A percentile compares a stretch with the other conserved stretches of the same genome.
Conservation (phyloP, 768 basidiomycete genomes). For the Mycena latifolia region DNA sequence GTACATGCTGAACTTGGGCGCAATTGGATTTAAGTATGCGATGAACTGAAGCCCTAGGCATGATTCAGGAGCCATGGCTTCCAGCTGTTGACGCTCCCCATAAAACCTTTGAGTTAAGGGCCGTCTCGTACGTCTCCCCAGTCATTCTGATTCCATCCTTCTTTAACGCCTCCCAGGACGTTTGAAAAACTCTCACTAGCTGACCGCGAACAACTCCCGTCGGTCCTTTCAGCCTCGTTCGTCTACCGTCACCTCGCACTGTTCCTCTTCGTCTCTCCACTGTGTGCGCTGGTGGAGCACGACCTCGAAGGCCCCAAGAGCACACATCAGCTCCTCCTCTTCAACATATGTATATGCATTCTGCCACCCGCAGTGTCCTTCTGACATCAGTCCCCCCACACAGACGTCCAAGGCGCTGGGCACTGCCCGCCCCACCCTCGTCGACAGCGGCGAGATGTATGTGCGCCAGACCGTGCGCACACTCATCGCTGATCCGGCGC, state of each 20-base stretch:
- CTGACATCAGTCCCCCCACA: no score
- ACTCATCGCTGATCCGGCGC: conserved; percentile 2
- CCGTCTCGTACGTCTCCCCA: neutral
- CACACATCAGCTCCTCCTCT: neutral
- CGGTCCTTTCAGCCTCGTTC: neutral
- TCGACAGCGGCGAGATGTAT: neutral
- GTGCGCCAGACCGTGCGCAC: neutral
- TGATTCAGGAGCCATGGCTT: neutral
- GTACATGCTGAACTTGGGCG: neutral
- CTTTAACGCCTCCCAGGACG: neutral
- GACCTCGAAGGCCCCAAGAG: neutral
- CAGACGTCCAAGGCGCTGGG: conserved; percentile 1
- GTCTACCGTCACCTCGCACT: neutral
- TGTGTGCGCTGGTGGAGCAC: neutral
- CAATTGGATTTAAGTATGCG: no score
- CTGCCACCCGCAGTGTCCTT: no score
- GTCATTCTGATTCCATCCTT: neutral
- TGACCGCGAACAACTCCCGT: neutral
- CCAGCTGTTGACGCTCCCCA: neutral
- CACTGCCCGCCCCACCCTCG: neutral
- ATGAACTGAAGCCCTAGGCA: no score
- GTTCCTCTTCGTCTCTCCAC: conserved; percentile 10
- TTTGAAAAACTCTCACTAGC: neutral
- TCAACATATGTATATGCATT: neutral
- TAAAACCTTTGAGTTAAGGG: neutral